A percentile compares a stretch with the other conserved stretches of the same genome.
Conservation (phyloP, 2,329 filamentous ascomycete genomes). For the Ophiostoma pallidulum region DNA sequence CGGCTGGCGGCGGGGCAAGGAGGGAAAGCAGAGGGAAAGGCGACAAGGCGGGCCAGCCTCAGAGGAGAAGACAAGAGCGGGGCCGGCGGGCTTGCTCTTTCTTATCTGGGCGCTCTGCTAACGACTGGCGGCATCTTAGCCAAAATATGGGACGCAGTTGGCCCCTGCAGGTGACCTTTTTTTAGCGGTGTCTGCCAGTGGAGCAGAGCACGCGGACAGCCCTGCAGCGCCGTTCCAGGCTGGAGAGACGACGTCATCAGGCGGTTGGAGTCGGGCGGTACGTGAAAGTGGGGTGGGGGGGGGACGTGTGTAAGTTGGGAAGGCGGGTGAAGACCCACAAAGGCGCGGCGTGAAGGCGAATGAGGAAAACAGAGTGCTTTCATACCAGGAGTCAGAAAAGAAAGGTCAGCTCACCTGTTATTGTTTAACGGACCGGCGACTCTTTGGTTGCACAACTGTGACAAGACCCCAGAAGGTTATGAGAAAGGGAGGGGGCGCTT, state of each 20-base stretch:
- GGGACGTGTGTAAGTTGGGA: slow-evolving; percentile 3
- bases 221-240: too few species aligned
- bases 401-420: too few species aligned
- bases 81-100: background rate
- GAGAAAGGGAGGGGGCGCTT: too few species aligned
- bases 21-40: background rate
- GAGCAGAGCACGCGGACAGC: too few species aligned
- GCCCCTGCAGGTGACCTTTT: slow-evolving; percentile 9
- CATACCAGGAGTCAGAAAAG: background rate
- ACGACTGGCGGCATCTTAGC: too few species aligned
- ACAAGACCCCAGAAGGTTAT: too few species aligned
- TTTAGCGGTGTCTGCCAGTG: too few species aligned
- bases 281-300: background rate
- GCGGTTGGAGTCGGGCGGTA: background rate
- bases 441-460: too few species aligned
- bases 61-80: too few species aligned
- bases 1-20: slow-evolving; percentile 8
- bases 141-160: too few species aligned
- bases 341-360: background rate
- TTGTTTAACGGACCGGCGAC: too few species aligned
- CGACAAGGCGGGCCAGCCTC: too few species aligned
- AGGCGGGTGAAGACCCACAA: background rate
- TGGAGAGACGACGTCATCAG: background rate
- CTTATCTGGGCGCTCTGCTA: background rate
- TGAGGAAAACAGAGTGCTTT: background rate